Percentiles rank a stretch among this genome's conserved stretches.
Conservation (phyloP, 108 stramenopile genomes). For the Stephanodiscus minutulus region DNA sequence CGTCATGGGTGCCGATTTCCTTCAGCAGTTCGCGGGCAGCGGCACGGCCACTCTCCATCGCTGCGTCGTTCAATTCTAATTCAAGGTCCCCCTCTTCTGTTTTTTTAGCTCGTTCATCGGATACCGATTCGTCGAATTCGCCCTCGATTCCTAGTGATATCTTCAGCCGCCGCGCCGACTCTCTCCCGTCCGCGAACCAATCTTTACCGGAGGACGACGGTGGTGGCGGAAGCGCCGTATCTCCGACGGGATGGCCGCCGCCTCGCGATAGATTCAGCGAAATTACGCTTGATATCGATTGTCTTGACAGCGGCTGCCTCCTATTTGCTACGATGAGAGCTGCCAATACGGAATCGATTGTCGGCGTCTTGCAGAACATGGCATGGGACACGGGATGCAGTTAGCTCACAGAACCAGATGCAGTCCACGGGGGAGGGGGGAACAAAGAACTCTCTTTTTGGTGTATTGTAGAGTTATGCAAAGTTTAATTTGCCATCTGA, state of each 20-base stretch:
- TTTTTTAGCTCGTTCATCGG: not conserved
- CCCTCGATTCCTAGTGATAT: not conserved
- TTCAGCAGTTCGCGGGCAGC: slow-evolving; percentile 31
- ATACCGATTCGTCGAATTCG: not conserved
- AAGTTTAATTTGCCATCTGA: no score
- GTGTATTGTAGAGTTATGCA: no score
- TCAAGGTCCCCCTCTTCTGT: not conserved
- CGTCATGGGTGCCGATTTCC: no score
- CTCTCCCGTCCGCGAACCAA: slow-evolving; percentile 12
- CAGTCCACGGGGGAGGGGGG: no score
- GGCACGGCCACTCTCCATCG: slow-evolving; percentile 33
- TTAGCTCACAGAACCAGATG: no score
- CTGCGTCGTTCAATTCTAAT: not conserved
- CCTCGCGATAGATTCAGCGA: not conserved
- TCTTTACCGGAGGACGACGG: not conserved
- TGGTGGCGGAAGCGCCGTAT: not conserved
- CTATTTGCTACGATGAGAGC: not conserved
- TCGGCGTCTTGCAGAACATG: not conserved
- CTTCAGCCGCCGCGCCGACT: slow-evolving; percentile 2
- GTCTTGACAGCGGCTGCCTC: not conserved
- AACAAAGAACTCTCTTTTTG: no score
- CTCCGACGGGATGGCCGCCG: not conserved
- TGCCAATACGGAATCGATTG: not conserved
- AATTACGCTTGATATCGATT: not conserved
- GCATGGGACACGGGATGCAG: no score